Base-by-base conservation (phyloP, 768 basidiomycete species). In the Calvatia gigantea region DNA sequence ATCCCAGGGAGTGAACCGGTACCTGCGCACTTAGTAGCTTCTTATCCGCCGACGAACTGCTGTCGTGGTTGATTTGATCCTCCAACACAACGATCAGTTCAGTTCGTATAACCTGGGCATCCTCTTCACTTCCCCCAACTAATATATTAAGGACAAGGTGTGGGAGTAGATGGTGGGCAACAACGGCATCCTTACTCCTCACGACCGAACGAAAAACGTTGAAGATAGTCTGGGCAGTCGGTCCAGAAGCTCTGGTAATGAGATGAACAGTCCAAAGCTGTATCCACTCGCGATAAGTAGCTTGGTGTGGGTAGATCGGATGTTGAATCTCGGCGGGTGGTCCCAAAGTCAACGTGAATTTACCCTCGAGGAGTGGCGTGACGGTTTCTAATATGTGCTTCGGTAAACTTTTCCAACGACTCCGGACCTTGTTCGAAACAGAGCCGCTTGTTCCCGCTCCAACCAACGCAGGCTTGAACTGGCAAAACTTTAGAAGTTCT, bases 221-320 rank as follows among this genome's bases (percentile, higher is more conserved):
- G 65, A 98, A 99, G 31, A 98, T 84, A 17, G 65, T 70, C 59
- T 77, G 75, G 12, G 92, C 90, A 48, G 73, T 76, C 2, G 61
- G 59, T 17, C 84, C 83, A 1, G 83, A 78, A 6, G 81, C 84
- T 54, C 75, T 80, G 9, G 80, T 76, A 52, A 98, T 90, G 32
- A 99, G 80, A 67, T 92, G 79, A 8, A 80, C 75, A 1, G 93
- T 86, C 94, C 95, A 98, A 0, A 81, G 67, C 60, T 96, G 94
- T 31, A 98, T 81, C 97, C 97, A 99, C 69, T 98, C 95, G 38
- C 95, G 85, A 70, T 98, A 99, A 0, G 93, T 96, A 2, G 82
- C 67, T 54, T 85, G 79, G 4, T 72, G 71, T 0, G 82, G 78
- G 70, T 98, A 99, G 54, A 98, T 85, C 2, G 96, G 95, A 60